Evolutionary conservation across 1,139 yeast genomes (phyloP).

Genomic region (Candida mesenterica): DNA sequence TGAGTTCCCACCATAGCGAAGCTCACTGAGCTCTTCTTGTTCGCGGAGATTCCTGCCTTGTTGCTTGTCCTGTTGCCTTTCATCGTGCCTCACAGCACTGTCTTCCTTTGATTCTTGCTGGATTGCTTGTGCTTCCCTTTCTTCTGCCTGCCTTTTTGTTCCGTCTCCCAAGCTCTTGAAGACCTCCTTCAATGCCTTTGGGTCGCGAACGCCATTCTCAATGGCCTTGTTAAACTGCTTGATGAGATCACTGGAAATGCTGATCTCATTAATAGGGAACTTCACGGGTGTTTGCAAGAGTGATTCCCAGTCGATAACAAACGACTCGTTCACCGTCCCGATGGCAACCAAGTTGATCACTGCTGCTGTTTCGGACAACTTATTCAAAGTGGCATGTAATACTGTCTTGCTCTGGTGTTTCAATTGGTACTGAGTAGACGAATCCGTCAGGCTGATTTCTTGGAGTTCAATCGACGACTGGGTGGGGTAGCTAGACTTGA

Average conservation of each 20-base stretch:
- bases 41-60: no score
- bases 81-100: not conserved
- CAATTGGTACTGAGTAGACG: slow-evolving; percentile 18
- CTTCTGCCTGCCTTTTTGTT: no score
- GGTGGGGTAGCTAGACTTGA: slow-evolving; percentile 18
- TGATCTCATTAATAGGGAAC: slow-evolving; percentile 28
- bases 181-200: slow-evolving; percentile 8
- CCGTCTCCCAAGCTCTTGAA: slow-evolving; percentile 3
- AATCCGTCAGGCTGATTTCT: slow-evolving; percentile 12
- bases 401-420: slow-evolving; percentile 8
- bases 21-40: no score
- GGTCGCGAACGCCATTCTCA: slow-evolving; percentile 7
- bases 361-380: slow-evolving; percentile 13
- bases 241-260: slow-evolving; percentile 24
- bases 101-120: not conserved
- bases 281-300: slow-evolving; percentile 15
- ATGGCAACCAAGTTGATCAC: slow-evolving; percentile 19
- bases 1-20: no score
- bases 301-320: slow-evolving; percentile 26
- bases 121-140: no score
- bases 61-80: not conserved
- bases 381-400: slow-evolving; percentile 14
- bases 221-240: slow-evolving; percentile 20
- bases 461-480: slow-evolving; percentile 8
- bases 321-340: slow-evolving; percentile 19